Percentiles rank a stretch among this genome's conserved stretches.
Evolutionary conservation across 345 rosid species (phyloP).

Genomic region (Geranium rotundifolium): DNA sequence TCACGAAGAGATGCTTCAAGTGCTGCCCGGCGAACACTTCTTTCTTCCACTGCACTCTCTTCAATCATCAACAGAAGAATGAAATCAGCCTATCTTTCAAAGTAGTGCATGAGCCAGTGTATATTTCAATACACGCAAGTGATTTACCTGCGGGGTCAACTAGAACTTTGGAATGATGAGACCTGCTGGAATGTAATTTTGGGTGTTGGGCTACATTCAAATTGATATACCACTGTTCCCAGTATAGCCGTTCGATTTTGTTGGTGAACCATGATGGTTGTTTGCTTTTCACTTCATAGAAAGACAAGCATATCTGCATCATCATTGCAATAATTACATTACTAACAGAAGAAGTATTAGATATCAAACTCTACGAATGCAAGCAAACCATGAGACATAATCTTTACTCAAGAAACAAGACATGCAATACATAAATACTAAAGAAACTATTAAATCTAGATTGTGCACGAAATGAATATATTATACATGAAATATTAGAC

Average conservation of each 20-base stretch:
- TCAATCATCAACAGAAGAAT: slow-evolving; percentile 7
- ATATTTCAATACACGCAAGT: no score
- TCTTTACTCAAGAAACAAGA: no score
- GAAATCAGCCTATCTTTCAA: neutral
- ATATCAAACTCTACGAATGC: no score
- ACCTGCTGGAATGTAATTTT: slow-evolving; percentile 41
- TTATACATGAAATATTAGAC: no score
- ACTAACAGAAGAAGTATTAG: neutral
- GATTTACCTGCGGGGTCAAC: slow-evolving; percentile 61
- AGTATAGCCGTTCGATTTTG: slow-evolving; percentile 51
- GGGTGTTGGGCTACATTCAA: slow-evolving; percentile 67
- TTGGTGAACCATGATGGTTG: slow-evolving; percentile 77
- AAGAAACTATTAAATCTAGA: no score
- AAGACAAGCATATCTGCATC: slow-evolving; percentile 76
- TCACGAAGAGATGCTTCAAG: slow-evolving; percentile 76
- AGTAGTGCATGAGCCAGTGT: no score
- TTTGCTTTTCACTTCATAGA: slow-evolving; percentile 84
- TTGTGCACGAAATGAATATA: no score
- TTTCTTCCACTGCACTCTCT: slow-evolving; percentile 54
- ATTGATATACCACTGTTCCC: slow-evolving; percentile 95
- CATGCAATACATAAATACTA: no score
- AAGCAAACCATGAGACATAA: no score
- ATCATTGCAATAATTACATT: slow-evolving; percentile 2
- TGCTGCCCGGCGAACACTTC: slow-evolving; percentile 50
- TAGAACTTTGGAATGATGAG: slow-evolving; percentile 48